Base-by-base conservation (phyloP, 2,329 filamentous ascomycete species). In the Amauroascus niger region DNA sequence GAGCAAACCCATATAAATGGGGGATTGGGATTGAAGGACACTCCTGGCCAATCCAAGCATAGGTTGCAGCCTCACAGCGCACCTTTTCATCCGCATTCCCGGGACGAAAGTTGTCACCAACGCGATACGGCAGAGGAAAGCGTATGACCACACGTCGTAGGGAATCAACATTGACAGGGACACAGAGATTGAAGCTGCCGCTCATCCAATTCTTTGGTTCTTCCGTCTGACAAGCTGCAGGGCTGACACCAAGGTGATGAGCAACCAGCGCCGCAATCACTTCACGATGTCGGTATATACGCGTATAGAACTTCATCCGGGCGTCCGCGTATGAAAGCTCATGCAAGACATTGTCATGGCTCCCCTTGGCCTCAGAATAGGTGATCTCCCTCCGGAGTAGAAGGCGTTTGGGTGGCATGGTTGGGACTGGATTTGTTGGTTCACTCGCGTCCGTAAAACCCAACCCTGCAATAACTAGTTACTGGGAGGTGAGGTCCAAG, bases 121-220 rank as follows among this genome's bases (percentile, higher is more conserved):
- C 39, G 33, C 51, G 46, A 18, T 54, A 56, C 3, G 45, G 51
- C 5, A 56, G 50, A 9, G 55, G 50, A 33, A 56, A 37, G 28
- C 51, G 35, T n/a, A 56, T 46, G 7, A 56, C 3, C 2, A 56
- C 39, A 7, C 51, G 51, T 26, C 26, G 28, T 46, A 35, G 24
- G 3, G 22, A 18, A 33, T 47, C 22, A 37, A 56, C 40, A 5
- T 18, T 44, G 35, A 56, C 39, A 18, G 45, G 55, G 13, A 70
- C 60, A 52, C 65, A 71, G 44, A 68, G 59, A 54, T 71, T 72
- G 56, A 70, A 71, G 54, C 61, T 65, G 13, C 68, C 68, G 37
- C 60, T 53, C 39, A 65, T 60, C 68, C 56, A 60, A 16, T 52
- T n/a, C 24, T 56, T 45, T 9, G 20, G 28, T 28, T 51, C 55